Conservation (phyloP, 345 rosid species). For the Eucalyptus sp. region DNA sequence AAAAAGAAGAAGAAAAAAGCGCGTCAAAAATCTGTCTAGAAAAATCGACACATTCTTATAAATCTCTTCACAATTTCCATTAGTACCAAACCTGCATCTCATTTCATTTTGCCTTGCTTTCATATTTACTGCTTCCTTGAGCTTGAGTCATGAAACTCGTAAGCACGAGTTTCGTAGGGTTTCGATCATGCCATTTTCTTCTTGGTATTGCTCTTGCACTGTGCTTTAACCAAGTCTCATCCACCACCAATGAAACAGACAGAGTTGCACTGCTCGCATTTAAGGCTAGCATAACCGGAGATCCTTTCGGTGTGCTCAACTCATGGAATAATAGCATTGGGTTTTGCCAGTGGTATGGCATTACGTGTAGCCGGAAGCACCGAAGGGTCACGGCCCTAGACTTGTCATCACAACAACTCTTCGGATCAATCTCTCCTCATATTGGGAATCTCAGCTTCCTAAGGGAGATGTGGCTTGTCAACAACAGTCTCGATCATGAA, state of each 20-base stretch:
- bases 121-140: too few relatives aligned
- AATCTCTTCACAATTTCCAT: rapidly evolving
- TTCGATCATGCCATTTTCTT: background rate
- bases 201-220: background rate
- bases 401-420: background rate
- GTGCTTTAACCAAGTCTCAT: background rate
- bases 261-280: background rate
- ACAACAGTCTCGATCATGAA: background rate
- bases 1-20: too few relatives aligned
- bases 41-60: too few relatives aligned
- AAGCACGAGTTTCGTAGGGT: background rate
- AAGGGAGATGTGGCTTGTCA: rapidly evolving
- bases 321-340: background rate
- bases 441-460: background rate
- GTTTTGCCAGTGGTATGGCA: background rate
- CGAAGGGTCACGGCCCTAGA: rapidly evolving
- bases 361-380: rapidly evolving
- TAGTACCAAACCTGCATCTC: rapidly evolving
- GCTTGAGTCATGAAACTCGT: background rate
- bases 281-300: background rate
- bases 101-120: too few relatives aligned
- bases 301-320: background rate
- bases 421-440: background rate
- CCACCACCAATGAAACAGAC: background rate
- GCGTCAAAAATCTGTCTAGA: rapidly evolving